Base-by-base conservation (phyloP, 352 stramenopile genomes). In the Phytophthora capsici region DNA sequence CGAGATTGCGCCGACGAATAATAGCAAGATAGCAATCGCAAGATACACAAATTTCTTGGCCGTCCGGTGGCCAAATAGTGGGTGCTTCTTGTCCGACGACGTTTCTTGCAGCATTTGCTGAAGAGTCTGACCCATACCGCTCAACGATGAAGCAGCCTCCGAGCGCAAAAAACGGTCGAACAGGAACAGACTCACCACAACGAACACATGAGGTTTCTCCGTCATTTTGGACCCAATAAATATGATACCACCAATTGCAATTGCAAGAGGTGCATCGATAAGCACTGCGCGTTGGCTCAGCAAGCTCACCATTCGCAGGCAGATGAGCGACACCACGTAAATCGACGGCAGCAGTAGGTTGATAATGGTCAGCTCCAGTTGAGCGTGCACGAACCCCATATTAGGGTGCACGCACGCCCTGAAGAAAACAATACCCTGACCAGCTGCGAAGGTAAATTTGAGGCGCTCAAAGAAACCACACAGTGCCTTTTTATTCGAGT, bases 351-450 rank as follows among this genome's bases (percentile, higher is more conserved):
- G 70, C 30, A 95, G 68, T 48, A 95, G 60, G 62, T 95, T 95
- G 74, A 95, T 94, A 55, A 95, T 95, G 7, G 87, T 95, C 28
- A 95, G 82, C 68, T 95, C 87, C 13, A 95, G 77, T 56, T 95
- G 87, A 16, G 87, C 87, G 47, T 95, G 87, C 22, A 95, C 87
- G 43, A 95, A 95, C 1, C 87, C 87, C 87, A 95, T 95, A 40
- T 78, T 73, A 10, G 87, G 87, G 64, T 94, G 87, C 23, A 95
- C 40, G 37, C 84, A 93, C 3, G 87, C 87, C 26, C 87, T 79
- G 25, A 86, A 63, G 47, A 95, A 95, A 20, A 95, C 78, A 63
- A 95, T 88, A 8, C 69, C 81, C 50, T 95, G 86, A 26, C 86
- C 86, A 34, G 91, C 60, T 17, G 84, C 80, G 28, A 95, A 95